Evolutionary conservation across 305 asterid species (phyloP), one percentile per base, ranked within the genome.

Genomic region (Rubia tinctorum): DNA sequence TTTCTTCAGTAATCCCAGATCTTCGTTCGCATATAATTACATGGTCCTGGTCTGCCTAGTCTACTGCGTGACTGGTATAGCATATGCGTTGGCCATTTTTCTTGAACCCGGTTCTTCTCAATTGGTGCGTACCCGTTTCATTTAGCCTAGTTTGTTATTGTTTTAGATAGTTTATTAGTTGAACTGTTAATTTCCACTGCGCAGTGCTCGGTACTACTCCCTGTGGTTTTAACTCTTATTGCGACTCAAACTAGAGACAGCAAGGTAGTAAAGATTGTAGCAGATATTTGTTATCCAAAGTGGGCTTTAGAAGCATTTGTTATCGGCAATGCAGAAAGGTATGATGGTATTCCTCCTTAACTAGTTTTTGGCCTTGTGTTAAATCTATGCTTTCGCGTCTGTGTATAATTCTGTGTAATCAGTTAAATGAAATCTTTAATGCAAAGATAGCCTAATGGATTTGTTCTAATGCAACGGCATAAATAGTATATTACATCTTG

Each of bases 281-380:
- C 84, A 1, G 82, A 86, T 81, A 84, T 89, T 44, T 86, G 96
- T 77, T 94, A 89, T 76, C 91, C 99, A 7, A 90, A 87, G 86
- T 94, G 99, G 99, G 97, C 99, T 13, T 84, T 94, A n/a, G 97
- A 94, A 82, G 97, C 97, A 30, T 91, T 94, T 67, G 95, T 94
- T 20, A 87, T 91, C 8, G 91, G 91, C 75, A 94, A 94, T 73
- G 85, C 99, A 25, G 93, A 91, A 75, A 78, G 89, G 99, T 94
- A 83, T 15, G 82, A 51, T 15, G 15, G 14, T n/a, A 15, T 51
- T 4, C 6, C 58, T 55, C 60, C 60, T 55, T 10, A 53, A 18
- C 18, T 25, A 39, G 30, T 8, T 11, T 60, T 60, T 7, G 25
- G 40, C 53, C 55, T n/a, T 59, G 30, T 40, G 25, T 14, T 13